Evolutionary conservation across 2,329 filamentous ascomycete genomes (phyloP).

Genomic region (Dactylellina sp.): DNA sequence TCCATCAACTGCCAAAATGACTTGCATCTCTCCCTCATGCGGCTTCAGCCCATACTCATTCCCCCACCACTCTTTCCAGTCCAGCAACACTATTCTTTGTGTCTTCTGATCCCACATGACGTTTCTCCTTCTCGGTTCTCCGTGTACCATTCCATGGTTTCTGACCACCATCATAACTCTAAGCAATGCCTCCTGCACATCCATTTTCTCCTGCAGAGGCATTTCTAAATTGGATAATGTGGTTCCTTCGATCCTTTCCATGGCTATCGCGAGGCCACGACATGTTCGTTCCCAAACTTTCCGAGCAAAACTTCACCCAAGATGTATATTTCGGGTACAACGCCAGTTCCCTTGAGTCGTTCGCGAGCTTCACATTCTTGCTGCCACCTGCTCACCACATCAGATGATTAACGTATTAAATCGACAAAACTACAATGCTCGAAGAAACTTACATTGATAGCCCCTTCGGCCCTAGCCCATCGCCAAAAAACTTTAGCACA

Average conservation of each 20-base stretch:
- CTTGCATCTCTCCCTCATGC: constrained; percentile 40
- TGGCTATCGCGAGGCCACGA: constrained; percentile 36
- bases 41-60: constrained; percentile 38
- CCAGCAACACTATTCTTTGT: constrained; percentile 19
- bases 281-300: constrained; percentile 26
- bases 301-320: constrained; percentile 33
- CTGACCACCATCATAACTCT: constrained; percentile 31
- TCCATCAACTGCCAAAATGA: constrained; percentile 32
- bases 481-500: constrained; percentile 42
- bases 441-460: constrained; percentile 22
- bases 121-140: constrained; percentile 32
- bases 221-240: constrained; percentile 28
- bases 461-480: constrained; percentile 35
- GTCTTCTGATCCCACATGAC: constrained; percentile 35
- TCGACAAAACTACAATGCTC: too few relatives aligned
- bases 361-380: constrained; percentile 46
- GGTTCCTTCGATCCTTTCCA: constrained; percentile 35
- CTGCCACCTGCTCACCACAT: constrained; percentile 23
- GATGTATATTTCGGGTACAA: constrained; percentile 32
- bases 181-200: constrained; percentile 26
- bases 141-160: constrained; percentile 38
- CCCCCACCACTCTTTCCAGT: constrained; percentile 51
- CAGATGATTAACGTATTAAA: constrained; percentile 1
- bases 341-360: constrained; percentile 6
- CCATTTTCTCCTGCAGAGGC: constrained; percentile 13